Base-by-base conservation (phyloP, 345 rosid genomes). In the Linum usitatissimum region DNA sequence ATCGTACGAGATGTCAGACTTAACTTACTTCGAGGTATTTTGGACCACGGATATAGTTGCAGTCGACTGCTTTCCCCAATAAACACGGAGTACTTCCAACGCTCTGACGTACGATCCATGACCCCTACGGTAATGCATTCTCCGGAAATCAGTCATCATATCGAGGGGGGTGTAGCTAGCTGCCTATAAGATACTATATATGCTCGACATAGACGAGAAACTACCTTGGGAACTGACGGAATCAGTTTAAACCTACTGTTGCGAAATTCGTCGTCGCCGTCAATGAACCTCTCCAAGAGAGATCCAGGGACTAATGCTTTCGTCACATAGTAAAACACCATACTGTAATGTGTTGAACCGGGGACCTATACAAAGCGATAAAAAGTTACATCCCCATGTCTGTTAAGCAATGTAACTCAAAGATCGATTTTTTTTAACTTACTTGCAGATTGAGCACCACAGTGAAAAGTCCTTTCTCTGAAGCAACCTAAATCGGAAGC, bases 31-130 rank as follows among this genome's bases (percentile, higher is more conserved):
- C 99, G 21, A 94, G 80, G 77, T 94, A 94, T 45, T 83, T 78
- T 14, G 85, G 80, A 67, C 89, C 84, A 17, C 95, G 96, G 31
- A 90, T 83, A 71, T 94, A 94, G 75, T 78, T 94, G 86, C 96
- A 84, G 70, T 94, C 99, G 62, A 94, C 93, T 34, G 97, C 95
- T 74, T 90, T 90, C 30, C 99, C 99, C 70, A 94, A 73, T 62
- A 94, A 80, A 74, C 99, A 94, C 6, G 99, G 96, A 23, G 96
- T 94, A 78, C 96, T 94, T 71, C 99, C 99, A 64, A 86, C 99
- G 66, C 99, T 94, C 76, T 94, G 99, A 53, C 96, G 86, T 60
- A 94, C 99, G 58, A 94, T 90, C 99, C 99, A 94, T 30, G 99
- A 94, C 14, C 99, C 99, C 99, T 90, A 82, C 68, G 67, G 51